Evolutionary conservation across 768 basidiomycete species (phyloP), one percentile per base, ranked within the genome.

Genomic region (Leccinum incarnatum): DNA sequence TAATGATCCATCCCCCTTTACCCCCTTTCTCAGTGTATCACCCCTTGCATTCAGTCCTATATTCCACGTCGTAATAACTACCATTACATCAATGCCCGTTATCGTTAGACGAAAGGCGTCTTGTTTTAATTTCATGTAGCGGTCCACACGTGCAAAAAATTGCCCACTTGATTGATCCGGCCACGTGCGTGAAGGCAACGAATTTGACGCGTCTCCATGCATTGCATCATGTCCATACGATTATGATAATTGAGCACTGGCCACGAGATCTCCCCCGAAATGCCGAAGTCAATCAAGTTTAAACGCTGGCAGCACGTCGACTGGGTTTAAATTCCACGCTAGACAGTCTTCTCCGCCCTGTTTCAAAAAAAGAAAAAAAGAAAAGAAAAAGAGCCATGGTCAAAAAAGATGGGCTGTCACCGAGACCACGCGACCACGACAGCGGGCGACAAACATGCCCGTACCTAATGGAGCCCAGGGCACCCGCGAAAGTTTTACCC

Each of bases 401-500:
- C 55, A 48, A 55, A 21, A 27, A 52, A 52, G 36, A 45, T 14
- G 48, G 46, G 2, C 48, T 51, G 50, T 51, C n/a, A 51, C 15
- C 8, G 30, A 29, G 37, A 25, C 60, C 65, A 69, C 60, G 65
- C 68, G 68, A 67, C 60, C 51, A 50, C 46, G 29, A 47, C 52
- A 49, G 56, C 65, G 55, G 45, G 56, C 49, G 27, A 54, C 57
- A 60, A 65, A 53, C 50, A 45, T 42, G 7, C 42, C 50, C 42
- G 17, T 10, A 42, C 50, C 42, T 51, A 57, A 62, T 59, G 60
- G 56, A 60, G 59, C 32, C 57, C 21, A 17, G 21, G 19, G 25
- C 54, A 68, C 47, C 67, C 67, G 67, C 67, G 67, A 68, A 70
- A 59, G 59, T 69, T 67, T 58, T 52, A 40, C 23, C 36, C 34